Evolutionary conservation across 164 flowering plant genomes (phyloP), one percentile per base, ranked within the genome.

Genomic region (Vitis labrusca): DNA sequence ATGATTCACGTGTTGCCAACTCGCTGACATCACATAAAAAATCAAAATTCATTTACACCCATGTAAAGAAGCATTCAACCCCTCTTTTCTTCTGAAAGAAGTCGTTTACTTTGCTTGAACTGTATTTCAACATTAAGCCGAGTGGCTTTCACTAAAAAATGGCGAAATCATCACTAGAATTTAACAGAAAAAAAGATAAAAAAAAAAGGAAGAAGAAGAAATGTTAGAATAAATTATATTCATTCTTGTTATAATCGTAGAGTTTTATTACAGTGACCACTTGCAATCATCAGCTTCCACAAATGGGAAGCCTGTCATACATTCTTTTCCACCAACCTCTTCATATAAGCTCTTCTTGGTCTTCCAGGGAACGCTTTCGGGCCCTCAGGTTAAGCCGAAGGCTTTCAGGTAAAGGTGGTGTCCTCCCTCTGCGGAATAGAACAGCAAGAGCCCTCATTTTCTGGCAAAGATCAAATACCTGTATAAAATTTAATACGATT

Each of bases 381-480:
- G 98, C 97, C 64, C 76, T 78, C 49, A 95, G 78, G 78, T 90
- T 88, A 10, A 85, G 93, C 79, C 92, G 85, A 10, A 92, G 96
- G 84, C 85, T 95, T 76, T 91, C 87, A 9, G 98, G 99, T 54
- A 81, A 65, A 62, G 99, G 99, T 0, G 96, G 99, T 61, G 90
- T 92, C 78, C 90, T 80, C 15, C 99, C 97, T 64, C 88, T 71
- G 8, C 94, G 94, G 67, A 95, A 92, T 60, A 95, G 77, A 60
- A 95, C 96, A 54, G 98, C 99, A 63, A 95, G 90, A 50, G 94
- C 97, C 73, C 89, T 89, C 87, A 85, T 89, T 69, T 82, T 92
- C 65, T 27, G 83, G 75, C 99, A 95, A 37, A 95, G 84, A 80
- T 92, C 99, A 82, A 95, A 95, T 9, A 95, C 93, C 99, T 95